Evolutionary conservation across 768 basidiomycete species (phyloP).

Genomic region (Coprinopsis sp.): DNA sequence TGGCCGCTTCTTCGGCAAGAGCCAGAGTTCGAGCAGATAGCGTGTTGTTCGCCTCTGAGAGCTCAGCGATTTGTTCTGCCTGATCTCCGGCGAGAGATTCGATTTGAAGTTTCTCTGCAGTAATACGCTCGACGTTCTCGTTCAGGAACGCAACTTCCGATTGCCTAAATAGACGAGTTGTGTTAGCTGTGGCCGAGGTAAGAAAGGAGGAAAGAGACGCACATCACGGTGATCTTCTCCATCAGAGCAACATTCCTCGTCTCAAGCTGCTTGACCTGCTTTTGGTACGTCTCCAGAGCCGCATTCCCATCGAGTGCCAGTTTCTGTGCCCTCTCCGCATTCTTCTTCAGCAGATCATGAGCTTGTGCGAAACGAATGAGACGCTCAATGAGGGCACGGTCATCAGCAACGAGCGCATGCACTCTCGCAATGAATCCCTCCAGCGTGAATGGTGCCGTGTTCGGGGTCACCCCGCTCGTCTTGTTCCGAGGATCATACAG

Average conservation of each 20-base stretch:
- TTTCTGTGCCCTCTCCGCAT: slow-evolving; percentile 88
- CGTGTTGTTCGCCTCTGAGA: slow-evolving; percentile 74
- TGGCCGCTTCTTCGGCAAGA: slow-evolving; percentile 65
- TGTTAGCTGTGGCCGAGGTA: slow-evolving; percentile 10
- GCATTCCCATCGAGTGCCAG: slow-evolving; percentile 76
- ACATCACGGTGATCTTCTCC: slow-evolving; percentile 55
- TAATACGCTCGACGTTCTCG: slow-evolving; percentile 53
- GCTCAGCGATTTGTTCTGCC: slow-evolving; percentile 65
- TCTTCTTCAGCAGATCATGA: slow-evolving; percentile 87
- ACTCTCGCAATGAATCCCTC: slow-evolving; percentile 77
- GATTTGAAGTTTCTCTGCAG: slow-evolving; percentile 61
- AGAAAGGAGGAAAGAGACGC: slow-evolving; percentile 20
- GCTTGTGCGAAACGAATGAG: slow-evolving; percentile 83
- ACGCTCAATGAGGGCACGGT: slow-evolving; percentile 78
- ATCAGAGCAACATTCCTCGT: slow-evolving; percentile 59
- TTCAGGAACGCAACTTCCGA: slow-evolving; percentile 63
- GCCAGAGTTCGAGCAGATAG: slow-evolving; percentile 69
- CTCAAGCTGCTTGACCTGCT: slow-evolving; percentile 77
- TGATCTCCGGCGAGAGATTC: slow-evolving; percentile 68
- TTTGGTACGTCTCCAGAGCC: slow-evolving; percentile 87
- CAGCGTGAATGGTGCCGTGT: slow-evolving; percentile 52
- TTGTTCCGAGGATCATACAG: slow-evolving; percentile 52
- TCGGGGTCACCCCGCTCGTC: slow-evolving; percentile 16
- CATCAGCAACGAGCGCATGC: slow-evolving; percentile 77
- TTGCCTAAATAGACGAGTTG: slow-evolving; percentile 40